Conservation (phyloP, 2,329 filamentous ascomycete genomes). For the Cryphonectria radicalis region DNA sequence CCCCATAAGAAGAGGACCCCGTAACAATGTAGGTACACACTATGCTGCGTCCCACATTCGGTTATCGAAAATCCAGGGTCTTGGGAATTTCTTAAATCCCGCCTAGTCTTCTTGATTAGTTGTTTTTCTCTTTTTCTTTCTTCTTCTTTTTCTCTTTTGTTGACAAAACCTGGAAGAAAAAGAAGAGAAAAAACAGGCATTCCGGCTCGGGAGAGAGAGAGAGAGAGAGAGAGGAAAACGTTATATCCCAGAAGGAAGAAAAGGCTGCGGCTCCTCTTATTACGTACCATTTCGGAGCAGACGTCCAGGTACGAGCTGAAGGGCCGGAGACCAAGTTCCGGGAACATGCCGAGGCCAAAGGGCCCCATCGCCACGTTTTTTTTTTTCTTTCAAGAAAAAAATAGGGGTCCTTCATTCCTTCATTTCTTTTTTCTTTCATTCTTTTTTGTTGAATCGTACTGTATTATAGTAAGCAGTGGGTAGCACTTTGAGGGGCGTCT, state of each 20-base stretch:
- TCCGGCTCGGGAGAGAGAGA: neutral
- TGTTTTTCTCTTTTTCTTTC: neutral
- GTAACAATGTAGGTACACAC: neutral
- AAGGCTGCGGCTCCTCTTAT: neutral
- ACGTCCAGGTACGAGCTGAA: constrained; percentile 16
- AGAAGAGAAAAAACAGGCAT: neutral
- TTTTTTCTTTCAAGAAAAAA: neutral
- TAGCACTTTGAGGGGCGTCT: neutral
- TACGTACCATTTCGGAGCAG: constrained; percentile 26
- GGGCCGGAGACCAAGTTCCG: constrained; percentile 14
- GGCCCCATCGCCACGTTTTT: constrained; percentile 25
- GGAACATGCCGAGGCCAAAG: constrained; percentile 21
- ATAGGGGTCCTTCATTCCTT: constrained; percentile 22
- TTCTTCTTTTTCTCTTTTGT: neutral
- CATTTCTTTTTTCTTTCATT: constrained; percentile 7
- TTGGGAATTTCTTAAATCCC: constrained; percentile 14
- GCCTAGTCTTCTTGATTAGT: neutral
- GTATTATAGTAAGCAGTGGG: neutral
- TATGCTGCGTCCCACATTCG: constrained; percentile 4
- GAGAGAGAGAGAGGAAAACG: neutral
- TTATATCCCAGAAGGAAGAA: neutral
- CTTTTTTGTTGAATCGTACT: neutral
- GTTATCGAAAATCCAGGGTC: constrained; percentile 3
- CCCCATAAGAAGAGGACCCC: neutral
- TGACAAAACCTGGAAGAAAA: neutral